Conservation (phyloP, 345 rosid species). For the Sonneratia alba region DNA sequence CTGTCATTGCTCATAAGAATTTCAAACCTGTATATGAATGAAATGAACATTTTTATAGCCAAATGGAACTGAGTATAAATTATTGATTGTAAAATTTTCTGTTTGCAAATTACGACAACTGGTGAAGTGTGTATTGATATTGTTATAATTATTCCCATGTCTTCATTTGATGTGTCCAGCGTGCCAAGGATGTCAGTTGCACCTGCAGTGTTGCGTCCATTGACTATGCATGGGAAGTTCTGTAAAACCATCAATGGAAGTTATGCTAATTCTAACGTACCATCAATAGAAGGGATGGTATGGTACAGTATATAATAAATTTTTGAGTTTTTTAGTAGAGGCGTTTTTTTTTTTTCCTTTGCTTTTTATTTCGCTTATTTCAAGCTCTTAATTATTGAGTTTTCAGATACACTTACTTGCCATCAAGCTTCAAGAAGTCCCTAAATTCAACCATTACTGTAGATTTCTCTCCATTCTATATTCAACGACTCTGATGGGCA, state of each 20-base stretch:
- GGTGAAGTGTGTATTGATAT: background rate
- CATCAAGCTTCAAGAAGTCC: background rate
- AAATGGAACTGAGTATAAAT: background rate
- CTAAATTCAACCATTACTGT: background rate
- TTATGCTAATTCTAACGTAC: too few relatives aligned
- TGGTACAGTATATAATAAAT: background rate
- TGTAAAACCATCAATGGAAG: too few relatives aligned
- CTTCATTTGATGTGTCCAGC: too few relatives aligned
- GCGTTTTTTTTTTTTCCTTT: background rate
- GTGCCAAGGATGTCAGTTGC: background rate
- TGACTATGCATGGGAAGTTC: background rate
- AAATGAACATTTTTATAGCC: background rate
- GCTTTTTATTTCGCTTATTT: too few relatives aligned
- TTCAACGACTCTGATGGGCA: background rate
- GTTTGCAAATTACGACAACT: background rate
- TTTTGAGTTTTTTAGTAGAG: background rate
- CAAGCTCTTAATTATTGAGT: background rate
- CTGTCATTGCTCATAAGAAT: constrained; percentile 75
- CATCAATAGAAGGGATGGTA: background rate
- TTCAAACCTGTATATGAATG: constrained; percentile 59
- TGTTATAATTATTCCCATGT: background rate
- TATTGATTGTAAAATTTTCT: background rate
- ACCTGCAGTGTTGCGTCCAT: background rate
- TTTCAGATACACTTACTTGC: background rate
- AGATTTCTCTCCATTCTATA: background rate